Conservation (phyloP, 352 stramenopile species). For the Thraustochytrium sp. region DNA sequence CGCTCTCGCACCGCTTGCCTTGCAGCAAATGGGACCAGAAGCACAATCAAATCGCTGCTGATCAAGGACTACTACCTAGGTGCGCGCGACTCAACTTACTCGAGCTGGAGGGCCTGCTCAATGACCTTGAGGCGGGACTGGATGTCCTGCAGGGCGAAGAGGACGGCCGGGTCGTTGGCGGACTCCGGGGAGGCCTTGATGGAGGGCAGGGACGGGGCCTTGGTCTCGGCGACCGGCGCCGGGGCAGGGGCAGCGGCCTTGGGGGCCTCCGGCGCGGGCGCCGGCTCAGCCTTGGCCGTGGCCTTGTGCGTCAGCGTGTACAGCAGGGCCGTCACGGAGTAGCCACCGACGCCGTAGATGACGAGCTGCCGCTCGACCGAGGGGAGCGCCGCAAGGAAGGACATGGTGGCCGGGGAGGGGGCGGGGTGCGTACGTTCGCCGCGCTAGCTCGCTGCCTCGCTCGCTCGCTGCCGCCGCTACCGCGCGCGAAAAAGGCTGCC, state of each 20-base stretch:
- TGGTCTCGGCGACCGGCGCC: too few species aligned
- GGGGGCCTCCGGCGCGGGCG: not conserved
- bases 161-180: conserved; percentile 7
- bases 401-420: not conserved
- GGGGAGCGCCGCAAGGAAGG: not conserved
- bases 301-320: not conserved
- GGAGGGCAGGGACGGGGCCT: not conserved
- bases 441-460: too few species aligned
- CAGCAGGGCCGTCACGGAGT: conserved; percentile 3
- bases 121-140: conserved; percentile 35
- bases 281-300: not conserved
- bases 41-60: too few species aligned
- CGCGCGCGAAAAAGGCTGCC: too few species aligned
- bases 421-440: too few species aligned
- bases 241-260: not conserved
- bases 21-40: too few species aligned
- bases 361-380: conserved; percentile 4
- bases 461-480: too few species aligned
- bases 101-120: conserved; percentile 35
- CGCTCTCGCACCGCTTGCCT: too few species aligned
- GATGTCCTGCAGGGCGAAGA: conserved; percentile 42
- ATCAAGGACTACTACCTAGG: too few species aligned
- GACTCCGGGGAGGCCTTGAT: not conserved
- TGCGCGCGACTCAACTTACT: not conserved
- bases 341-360: conserved; percentile 33